phyloP scores from a whole-genome alignment of 2,329 filamentous ascomycete species.

The Aspergillus versicolor region DNA sequence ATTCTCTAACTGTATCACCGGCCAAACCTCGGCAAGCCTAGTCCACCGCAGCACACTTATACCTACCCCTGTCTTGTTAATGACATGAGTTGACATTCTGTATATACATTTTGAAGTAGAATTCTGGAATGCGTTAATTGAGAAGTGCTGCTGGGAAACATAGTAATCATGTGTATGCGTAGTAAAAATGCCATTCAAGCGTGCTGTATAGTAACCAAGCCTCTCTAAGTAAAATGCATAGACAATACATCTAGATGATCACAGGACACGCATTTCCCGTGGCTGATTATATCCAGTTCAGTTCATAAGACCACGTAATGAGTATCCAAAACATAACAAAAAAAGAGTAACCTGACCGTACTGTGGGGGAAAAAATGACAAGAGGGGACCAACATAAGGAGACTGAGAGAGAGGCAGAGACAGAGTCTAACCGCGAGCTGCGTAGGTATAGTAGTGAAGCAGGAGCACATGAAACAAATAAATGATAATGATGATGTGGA shows the following conservation, averaged over 20 bases:
- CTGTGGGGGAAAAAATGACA: not conserved
- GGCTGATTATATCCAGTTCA: not conserved
- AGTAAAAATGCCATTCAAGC: not conserved
- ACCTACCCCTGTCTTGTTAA: not conserved
- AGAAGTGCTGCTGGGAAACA: too few species aligned
- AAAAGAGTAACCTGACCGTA: not conserved
- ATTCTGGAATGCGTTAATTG: too few species aligned
- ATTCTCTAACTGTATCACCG: too few species aligned
- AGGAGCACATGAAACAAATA: not conserved
- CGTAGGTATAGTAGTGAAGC: not conserved
- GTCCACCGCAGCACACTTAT: not conserved
- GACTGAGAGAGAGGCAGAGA: too few species aligned
- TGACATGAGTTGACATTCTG: too few species aligned
- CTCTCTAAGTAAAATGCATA: not conserved
- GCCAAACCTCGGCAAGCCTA: too few species aligned
- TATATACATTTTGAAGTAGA: too few species aligned
- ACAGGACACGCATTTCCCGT: not conserved
- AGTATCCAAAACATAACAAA: not conserved
- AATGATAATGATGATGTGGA: constrained; percentile 4
- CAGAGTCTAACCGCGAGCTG: too few species aligned
- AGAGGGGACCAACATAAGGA: not conserved
- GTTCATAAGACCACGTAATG: not conserved
- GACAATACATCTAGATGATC: not conserved
- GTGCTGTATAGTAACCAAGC: not conserved
- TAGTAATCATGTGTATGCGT: not conserved